phyloP scores from a whole-genome alignment of 805 yeast genomes.

The Starmera caribaea region DNA sequence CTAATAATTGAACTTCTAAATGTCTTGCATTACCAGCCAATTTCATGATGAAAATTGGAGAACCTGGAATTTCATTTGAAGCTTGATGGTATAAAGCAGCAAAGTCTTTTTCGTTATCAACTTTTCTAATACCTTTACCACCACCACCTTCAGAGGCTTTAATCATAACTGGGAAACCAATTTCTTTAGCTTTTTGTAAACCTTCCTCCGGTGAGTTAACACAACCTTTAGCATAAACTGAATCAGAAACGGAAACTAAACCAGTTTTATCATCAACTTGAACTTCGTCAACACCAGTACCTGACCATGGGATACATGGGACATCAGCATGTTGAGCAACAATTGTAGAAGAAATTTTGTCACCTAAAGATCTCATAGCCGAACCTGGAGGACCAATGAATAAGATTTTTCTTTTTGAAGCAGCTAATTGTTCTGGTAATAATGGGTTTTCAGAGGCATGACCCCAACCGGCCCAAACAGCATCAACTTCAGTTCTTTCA shows the following conservation, averaged over 20 bases:
- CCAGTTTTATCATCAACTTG: slow-evolving; percentile 55
- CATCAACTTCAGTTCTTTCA: slow-evolving; percentile 92
- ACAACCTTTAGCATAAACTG: slow-evolving; percentile 81
- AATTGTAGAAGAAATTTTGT: slow-evolving; percentile 93
- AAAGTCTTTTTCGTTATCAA: slow-evolving; percentile 76
- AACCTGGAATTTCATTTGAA: slow-evolving; percentile 95
- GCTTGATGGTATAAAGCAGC: slow-evolving; percentile 79
- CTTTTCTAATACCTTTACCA: slow-evolving; percentile 99
- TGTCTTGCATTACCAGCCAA: slow-evolving; percentile 97
- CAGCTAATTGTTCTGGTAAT: slow-evolving; percentile 88
- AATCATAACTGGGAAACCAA: slow-evolving; percentile 98
- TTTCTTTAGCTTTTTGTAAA: slow-evolving; percentile 66
- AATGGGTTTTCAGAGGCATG: slow-evolving; percentile 98
- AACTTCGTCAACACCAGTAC: slow-evolving; percentile 91
- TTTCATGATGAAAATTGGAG: slow-evolving; percentile 96
- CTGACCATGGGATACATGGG: slow-evolving; percentile 99
- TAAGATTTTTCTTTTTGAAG: slow-evolving; percentile 81
- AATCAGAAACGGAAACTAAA: slow-evolving; percentile 83
- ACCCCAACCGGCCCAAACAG: slow-evolving; percentile 99
- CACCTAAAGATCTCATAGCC: slow-evolving; percentile 99
- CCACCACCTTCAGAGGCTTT: slow-evolving; percentile 99
- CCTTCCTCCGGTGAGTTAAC: slow-evolving; percentile 84
- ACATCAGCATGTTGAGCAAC: slow-evolving; percentile 98
- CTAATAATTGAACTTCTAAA: slow-evolving; percentile 93
- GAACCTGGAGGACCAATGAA: slow-evolving; percentile 99